These are phyloP conservation scores for Debaryomycetaceae sp. DNA, from an alignment of 1,139 yeast species.

Conservation along the genomic window DNA sequence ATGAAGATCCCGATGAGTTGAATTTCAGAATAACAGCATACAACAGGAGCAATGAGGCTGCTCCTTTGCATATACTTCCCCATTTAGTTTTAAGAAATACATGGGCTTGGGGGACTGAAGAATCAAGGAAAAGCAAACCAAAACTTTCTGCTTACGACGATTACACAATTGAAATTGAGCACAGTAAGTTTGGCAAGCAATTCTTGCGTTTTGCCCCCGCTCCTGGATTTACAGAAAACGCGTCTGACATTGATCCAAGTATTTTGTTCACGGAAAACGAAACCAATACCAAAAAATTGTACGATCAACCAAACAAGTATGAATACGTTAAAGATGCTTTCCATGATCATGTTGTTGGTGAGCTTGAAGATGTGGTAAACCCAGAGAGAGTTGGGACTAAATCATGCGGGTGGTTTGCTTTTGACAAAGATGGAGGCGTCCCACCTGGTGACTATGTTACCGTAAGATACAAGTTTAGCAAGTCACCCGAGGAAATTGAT, in stretches of 20 bases:
- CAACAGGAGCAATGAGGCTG: slow-evolving; percentile 78
- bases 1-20: slow-evolving; percentile 76
- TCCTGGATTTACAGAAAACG: slow-evolving; percentile 64
- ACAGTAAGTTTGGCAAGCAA: slow-evolving; percentile 70
- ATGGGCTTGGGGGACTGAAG: slow-evolving; percentile 84
- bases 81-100: slow-evolving; percentile 86
- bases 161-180: slow-evolving; percentile 56
- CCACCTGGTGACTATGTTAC: slow-evolving; percentile 91
- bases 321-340: slow-evolving; percentile 83
- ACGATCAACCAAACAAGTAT: slow-evolving; percentile 54
- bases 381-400: slow-evolving; percentile 67
- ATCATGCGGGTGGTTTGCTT: slow-evolving; percentile 77
- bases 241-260: slow-evolving; percentile 70
- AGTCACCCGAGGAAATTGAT: slow-evolving; percentile 52
- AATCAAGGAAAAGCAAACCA: slow-evolving; percentile 52
- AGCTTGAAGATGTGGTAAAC: slow-evolving; percentile 58
- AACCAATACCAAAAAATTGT: slow-evolving; percentile 70
- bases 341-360: slow-evolving; percentile 76
- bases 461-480: slow-evolving; percentile 71
- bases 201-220: slow-evolving; percentile 80
- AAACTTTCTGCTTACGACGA: slow-evolving; percentile 42
- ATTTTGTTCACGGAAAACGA: slow-evolving; percentile 87
- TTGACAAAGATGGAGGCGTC: slow-evolving; percentile 71
- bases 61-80: slow-evolving; percentile 85
- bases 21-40: slow-evolving; percentile 86